Conservation (phyloP, 2,329 filamentous ascomycete genomes). For the Peltaster fructicola region DNA sequence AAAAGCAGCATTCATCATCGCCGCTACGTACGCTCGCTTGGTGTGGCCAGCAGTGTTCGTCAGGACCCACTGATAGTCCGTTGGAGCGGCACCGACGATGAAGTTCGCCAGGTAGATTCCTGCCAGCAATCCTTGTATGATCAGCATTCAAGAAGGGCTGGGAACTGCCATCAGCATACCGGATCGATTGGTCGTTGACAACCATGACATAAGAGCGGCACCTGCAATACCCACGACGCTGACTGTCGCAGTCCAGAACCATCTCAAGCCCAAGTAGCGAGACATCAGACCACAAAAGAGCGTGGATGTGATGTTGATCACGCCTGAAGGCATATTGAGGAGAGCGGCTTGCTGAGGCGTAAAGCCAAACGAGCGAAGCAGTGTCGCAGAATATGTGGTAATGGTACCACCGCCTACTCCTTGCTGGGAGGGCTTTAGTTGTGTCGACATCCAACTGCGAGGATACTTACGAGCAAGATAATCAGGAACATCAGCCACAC, state of each 20-base stretch:
- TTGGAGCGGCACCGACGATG: conserved; percentile 20
- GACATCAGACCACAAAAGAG: conserved; percentile 7
- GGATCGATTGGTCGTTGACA: conserved; percentile 22
- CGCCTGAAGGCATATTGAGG: conserved; percentile 40
- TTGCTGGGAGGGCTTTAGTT: conserved; percentile 24
- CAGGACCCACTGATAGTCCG: conserved; percentile 20
- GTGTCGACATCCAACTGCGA: background rate
- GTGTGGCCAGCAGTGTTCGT: conserved; percentile 53
- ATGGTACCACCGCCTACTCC: conserved; percentile 38
- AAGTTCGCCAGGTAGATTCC: conserved; percentile 24
- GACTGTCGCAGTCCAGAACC: too few relatives aligned
- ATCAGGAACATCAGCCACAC: conserved; percentile 20
- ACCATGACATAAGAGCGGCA: conserved; percentile 16
- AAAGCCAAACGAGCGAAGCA: conserved; percentile 18
- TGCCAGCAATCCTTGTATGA: conserved; percentile 22
- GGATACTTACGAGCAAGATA: conserved; percentile 11
- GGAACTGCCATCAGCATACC: conserved; percentile 27
- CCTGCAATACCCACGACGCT: too few relatives aligned
- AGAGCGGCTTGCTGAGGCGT: conserved; percentile 16
- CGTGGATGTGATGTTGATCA: conserved; percentile 26
- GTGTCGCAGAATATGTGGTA: conserved; percentile 37
- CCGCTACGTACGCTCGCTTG: conserved; percentile 48
- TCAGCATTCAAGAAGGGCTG: too few relatives aligned
- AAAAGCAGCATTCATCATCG: conserved; percentile 20
- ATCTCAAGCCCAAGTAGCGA: too few relatives aligned